Evolutionary conservation across 768 basidiomycete species (phyloP), one percentile per base, ranked within the genome.

Genomic region (Paxillus involutus): DNA sequence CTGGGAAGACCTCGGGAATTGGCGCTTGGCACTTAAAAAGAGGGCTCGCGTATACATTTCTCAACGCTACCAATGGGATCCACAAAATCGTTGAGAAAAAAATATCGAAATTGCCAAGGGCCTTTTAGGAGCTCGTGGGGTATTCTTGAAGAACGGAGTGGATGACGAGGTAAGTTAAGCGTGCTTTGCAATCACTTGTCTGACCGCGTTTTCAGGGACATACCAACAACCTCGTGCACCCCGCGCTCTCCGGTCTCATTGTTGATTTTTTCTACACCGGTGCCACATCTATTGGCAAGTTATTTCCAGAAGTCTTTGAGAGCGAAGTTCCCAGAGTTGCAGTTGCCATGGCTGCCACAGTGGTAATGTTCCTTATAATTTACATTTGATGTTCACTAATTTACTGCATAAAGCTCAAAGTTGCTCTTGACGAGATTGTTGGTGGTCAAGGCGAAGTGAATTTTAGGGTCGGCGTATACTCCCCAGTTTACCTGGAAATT

Each of bases 1-100:
- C 6, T 56, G 45, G 51, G 41, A 56, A 37, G 55, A 56, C 16
- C 35, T 56, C 2, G 16, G 50, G 24, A 48, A 48, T 21, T 52
- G 46, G 55, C 5, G 4, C 2, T 57, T 35, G 0, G 13, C 35
- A 10, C 41, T 56, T 9, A 52, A 51, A 35, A 52, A 57, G 41
- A 52, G 44, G n/a, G 51, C 17, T 4, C 29, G 3, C 16, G 8
- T 30, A 3, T 52, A 29, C 12, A 16, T 30, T 37, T 6, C 3
- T 11, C 9, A 56, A 26, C 11, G 3, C 29, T 56, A 56, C 11
- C 11, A 52, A 13, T 56, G 55, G 55, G 51, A 56, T 37, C 46
- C 19, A 1, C 16, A 56, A 37, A 57, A 57, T 29, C 12, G 4
- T 2, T 14, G 29, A 19, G 14, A 21, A 0, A 13, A 16, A 8